phyloP scores from a whole-genome alignment of 2,329 filamentous ascomycete species.

The Cladosporium sp. region DNA sequence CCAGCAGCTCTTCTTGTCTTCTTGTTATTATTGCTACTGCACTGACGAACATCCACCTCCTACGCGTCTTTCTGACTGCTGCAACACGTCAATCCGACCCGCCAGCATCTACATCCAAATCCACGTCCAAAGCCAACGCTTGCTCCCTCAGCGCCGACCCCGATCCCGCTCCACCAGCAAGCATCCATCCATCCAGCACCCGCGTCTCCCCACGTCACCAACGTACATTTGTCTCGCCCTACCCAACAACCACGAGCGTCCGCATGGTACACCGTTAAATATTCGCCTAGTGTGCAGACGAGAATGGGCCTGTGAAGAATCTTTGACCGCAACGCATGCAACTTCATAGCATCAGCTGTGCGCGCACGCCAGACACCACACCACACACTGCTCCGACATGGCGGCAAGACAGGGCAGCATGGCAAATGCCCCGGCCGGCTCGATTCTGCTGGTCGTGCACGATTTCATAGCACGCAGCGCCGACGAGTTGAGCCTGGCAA shows the following conservation, averaged over 20 bases:
- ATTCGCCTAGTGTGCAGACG: constrained; percentile 15
- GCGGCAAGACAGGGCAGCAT: constrained; percentile 28
- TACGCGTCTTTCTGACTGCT: no score
- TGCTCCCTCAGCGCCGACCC: neutral
- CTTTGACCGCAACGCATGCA: neutral
- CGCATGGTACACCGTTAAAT: constrained; percentile 16
- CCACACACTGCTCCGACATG: constrained; percentile 19
- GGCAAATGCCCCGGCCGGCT: constrained; percentile 33
- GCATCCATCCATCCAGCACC: neutral
- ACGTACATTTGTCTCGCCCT: constrained; percentile 14
- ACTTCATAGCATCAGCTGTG: neutral
- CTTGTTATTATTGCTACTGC: neutral
- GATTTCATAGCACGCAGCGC: constrained; percentile 89
- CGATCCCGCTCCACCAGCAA: neutral
- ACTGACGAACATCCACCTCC: no score
- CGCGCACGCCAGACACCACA: neutral
- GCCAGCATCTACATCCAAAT: neutral
- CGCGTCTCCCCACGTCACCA: constrained; percentile 14
- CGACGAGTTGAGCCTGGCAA: constrained; percentile 85
- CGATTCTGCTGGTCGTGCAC: constrained; percentile 68
- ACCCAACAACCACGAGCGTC: neutral
- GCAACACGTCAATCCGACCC: neutral
- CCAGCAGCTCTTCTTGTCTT: no score
- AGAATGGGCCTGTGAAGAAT: constrained; percentile 9
- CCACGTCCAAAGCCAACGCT: neutral